Evolutionary conservation across 306 rosid genomes (phyloP).

Genomic region (Vicia villosa): DNA sequence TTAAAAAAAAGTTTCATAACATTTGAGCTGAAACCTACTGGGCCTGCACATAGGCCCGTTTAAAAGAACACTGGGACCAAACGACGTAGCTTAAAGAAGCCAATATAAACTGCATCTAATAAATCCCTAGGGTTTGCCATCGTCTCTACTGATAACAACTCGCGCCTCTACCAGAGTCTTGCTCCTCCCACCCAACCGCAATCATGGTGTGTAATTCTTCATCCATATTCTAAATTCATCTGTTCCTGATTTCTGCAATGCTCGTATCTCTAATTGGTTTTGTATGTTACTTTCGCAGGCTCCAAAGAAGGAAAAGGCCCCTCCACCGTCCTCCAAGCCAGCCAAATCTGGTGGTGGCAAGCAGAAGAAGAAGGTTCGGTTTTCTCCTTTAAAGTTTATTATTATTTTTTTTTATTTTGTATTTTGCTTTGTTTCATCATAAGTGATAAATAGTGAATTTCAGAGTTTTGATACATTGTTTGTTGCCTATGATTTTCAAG

Average conservation of each 20-base stretch:
- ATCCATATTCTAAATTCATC: neutral
- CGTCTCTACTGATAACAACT: neutral
- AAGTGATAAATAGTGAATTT: neutral
- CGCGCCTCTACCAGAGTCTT: slow-evolving; percentile 36
- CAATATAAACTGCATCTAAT: neutral
- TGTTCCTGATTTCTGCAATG: neutral
- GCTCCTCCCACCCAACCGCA: neutral
- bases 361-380: slow-evolving; percentile 69
- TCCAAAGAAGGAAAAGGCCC: slow-evolving; percentile 78
- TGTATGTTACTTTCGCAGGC: slow-evolving; percentile 39
- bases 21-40: neutral
- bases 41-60: neutral
- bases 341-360: slow-evolving; percentile 74
- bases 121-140: slow-evolving; percentile 27
- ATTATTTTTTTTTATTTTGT: neutral
- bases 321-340: slow-evolving; percentile 71
- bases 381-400: neutral
- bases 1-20: too few species aligned
- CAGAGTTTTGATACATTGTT: neutral
- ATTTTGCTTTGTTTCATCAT: neutral
- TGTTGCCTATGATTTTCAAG: neutral
- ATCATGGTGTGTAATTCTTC: slow-evolving; percentile 22
- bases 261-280: neutral
- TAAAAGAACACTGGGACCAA: neutral
- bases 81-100: slow-evolving; percentile 3